Conservation (phyloP, 495 filamentous ascomycete species). For the Apiosordaria backusii region DNA sequence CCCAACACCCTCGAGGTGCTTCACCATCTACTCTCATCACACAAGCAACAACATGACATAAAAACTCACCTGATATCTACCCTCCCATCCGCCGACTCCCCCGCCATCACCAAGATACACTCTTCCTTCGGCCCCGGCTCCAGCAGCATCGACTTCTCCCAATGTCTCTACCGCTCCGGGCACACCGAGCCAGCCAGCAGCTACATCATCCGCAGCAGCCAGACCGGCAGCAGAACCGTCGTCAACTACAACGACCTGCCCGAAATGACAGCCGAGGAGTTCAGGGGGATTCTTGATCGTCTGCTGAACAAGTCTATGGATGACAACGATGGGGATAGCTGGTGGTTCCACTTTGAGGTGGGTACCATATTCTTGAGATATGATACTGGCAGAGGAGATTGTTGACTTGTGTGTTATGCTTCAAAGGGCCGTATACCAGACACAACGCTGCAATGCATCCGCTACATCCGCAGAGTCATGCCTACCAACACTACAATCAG, state of each 20-base stretch:
- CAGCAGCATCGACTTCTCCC: slow-evolving; percentile 41
- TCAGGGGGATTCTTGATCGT: slow-evolving; percentile 28
- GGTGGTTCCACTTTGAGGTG: slow-evolving; percentile 72
- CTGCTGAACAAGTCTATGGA: neutral
- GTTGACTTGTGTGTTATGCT: neutral
- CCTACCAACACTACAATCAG: slow-evolving; percentile 50
- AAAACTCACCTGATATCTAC: slow-evolving; percentile 40
- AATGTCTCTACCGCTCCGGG: slow-evolving; percentile 57
- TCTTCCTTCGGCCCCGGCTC: slow-evolving; percentile 37
- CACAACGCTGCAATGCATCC: slow-evolving; percentile 59
- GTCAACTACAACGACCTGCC: slow-evolving; percentile 66
- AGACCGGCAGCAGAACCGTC: slow-evolving; percentile 60
- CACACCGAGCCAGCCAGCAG: slow-evolving; percentile 60
- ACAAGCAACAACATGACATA: slow-evolving; percentile 13
- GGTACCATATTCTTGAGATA: slow-evolving; percentile 13
- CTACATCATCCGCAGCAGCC: slow-evolving; percentile 63
- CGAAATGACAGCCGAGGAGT: slow-evolving; percentile 62
- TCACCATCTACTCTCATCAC: slow-evolving; percentile 49
- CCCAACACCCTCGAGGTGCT: slow-evolving; percentile 69
- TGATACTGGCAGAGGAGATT: no score
- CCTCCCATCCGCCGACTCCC: slow-evolving; percentile 33
- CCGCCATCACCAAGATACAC: slow-evolving; percentile 36
- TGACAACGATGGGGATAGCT: slow-evolving; percentile 35
- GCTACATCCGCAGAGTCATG: slow-evolving; percentile 48
- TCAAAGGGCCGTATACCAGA: slow-evolving; percentile 65